These are phyloP conservation scores for Populus tomentosa DNA, from an alignment of 441 rosid genomes.

Conservation along the genomic window DNA sequence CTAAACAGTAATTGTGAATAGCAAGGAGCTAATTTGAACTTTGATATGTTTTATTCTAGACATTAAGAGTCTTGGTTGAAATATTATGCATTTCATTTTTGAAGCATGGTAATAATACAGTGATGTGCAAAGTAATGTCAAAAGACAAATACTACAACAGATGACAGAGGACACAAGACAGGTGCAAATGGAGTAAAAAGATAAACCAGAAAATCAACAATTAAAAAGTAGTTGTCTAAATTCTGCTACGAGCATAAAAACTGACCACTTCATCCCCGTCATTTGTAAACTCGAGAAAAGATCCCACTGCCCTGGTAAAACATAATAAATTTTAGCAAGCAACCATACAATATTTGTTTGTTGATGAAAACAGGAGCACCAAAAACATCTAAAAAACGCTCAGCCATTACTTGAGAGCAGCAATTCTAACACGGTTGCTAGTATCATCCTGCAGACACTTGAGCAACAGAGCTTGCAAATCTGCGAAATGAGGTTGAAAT, in stretches of 20 bases:
- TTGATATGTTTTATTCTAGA: no score
- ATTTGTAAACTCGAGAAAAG: constrained; percentile 88
- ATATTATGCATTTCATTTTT: no score
- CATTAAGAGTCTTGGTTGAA: no score
- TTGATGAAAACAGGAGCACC: not conserved
- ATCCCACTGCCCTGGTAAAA: constrained; percentile 88
- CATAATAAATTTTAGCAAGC: constrained; percentile 6
- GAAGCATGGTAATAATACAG: not conserved
- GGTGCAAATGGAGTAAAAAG: not conserved
- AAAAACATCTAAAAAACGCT: not conserved
- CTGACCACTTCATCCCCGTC: constrained; percentile 93
- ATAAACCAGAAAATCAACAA: not conserved
- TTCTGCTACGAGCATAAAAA: constrained; percentile 13
- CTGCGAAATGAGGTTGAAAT: constrained; percentile 83
- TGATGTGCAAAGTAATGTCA: not conserved
- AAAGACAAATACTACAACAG: not conserved
- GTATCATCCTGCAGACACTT: constrained; percentile 92
- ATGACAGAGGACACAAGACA: not conserved
- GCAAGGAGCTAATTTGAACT: no score
- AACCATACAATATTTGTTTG: not conserved
- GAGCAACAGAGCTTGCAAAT: constrained; percentile 89
- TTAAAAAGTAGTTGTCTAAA: not conserved
- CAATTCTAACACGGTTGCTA: constrained; percentile 91
- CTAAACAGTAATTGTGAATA: no score
- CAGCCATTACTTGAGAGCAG: constrained; percentile 85